Conservation (phyloP, 2,329 filamentous ascomycete species). For the Fonsecaea pedrosoi region DNA sequence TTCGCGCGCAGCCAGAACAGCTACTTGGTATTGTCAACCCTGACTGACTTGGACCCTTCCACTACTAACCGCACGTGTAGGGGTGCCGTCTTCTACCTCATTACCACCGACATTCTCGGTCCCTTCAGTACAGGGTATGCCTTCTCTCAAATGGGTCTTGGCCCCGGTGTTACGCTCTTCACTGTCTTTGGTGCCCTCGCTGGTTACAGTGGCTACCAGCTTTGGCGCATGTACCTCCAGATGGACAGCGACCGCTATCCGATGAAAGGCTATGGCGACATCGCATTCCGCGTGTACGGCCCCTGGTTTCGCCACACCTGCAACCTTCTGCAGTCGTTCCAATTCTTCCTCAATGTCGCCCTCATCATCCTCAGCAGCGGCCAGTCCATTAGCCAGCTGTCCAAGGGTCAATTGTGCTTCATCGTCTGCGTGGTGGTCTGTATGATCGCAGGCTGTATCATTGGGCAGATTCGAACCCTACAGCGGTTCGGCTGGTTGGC, state of each 20-base stretch:
- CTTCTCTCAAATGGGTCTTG: conserved; percentile 33
- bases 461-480: conserved; percentile 64
- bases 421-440: conserved; percentile 60
- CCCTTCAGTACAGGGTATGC: conserved; percentile 41
- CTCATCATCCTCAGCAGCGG: conserved; percentile 62
- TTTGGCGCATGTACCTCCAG: conserved; percentile 51
- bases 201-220: conserved; percentile 46
- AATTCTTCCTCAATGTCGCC: conserved; percentile 59
- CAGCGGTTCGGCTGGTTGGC: conserved; percentile 63
- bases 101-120: conserved; percentile 51
- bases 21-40: conserved; percentile 45
- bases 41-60: not conserved
- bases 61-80: conserved; percentile 14
- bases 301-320: conserved; percentile 46
- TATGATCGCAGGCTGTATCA: conserved; percentile 57
- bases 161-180: conserved; percentile 40
- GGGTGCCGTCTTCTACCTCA: conserved; percentile 45
- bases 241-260: conserved; percentile 52
- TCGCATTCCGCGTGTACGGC: conserved; percentile 51
- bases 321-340: conserved; percentile 50
- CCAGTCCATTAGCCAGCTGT: conserved; percentile 62
- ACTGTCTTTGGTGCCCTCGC: conserved; percentile 42
- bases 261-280: conserved; percentile 50
- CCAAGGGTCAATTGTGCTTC: conserved; percentile 60
- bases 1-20: conserved; percentile 55